Conservation (phyloP, 495 filamentous ascomycete species). For the Antarctomyces pellizariae region DNA sequence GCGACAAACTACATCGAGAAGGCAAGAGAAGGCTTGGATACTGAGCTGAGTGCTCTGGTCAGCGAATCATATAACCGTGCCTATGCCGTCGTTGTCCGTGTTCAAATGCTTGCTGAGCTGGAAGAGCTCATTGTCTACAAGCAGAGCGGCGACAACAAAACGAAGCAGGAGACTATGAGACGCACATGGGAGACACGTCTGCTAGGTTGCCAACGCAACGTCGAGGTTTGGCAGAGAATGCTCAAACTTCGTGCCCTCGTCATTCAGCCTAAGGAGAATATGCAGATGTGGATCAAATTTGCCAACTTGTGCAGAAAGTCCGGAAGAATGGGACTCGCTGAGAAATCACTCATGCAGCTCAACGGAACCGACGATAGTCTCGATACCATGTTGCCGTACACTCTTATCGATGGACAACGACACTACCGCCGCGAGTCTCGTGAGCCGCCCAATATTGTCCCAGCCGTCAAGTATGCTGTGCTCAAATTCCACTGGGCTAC, state of each 20-base stretch:
- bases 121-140: slow-evolving; percentile 98
- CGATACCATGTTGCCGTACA: slow-evolving; percentile 28
- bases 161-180: slow-evolving; percentile 77
- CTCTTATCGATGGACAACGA: slow-evolving; percentile 25
- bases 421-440: slow-evolving; percentile 7
- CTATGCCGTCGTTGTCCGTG: slow-evolving; percentile 83
- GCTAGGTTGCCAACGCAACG: slow-evolving; percentile 87
- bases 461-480: slow-evolving; percentile 70
- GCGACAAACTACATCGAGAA: slow-evolving; percentile 68
- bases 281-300: slow-evolving; percentile 98
- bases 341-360: slow-evolving; percentile 70
- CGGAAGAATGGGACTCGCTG: slow-evolving; percentile 80
- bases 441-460: slow-evolving; percentile 20
- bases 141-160: slow-evolving; percentile 49
- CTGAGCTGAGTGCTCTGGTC: slow-evolving; percentile 79
- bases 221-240: slow-evolving; percentile 97
- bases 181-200: slow-evolving; percentile 86
- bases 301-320: slow-evolving; percentile 94
- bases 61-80: slow-evolving; percentile 93
- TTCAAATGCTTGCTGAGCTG: slow-evolving; percentile 95
- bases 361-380: slow-evolving; percentile 37
- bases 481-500: slow-evolving; percentile 89
- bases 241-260: slow-evolving; percentile 85
- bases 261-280: slow-evolving; percentile 71
- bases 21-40: slow-evolving; percentile 80